Percentiles rank a stretch among this genome's conserved stretches.
Evolutionary conservation across 1,284 basidiomycete species (phyloP).

Genomic region (Heliocybe sulcata): DNA sequence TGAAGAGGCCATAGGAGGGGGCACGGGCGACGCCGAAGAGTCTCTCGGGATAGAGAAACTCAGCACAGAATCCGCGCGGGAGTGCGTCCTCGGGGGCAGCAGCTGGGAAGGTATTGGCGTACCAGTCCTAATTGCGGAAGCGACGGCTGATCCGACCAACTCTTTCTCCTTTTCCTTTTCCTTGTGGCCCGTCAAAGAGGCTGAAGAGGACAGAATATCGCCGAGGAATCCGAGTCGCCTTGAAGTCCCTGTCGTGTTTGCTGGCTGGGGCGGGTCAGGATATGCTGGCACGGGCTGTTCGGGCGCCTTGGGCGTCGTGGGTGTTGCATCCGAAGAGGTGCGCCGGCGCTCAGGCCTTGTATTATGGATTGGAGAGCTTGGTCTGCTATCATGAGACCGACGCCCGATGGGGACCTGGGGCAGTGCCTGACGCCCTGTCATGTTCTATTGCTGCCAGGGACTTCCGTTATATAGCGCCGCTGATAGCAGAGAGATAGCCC

Average conservation of each 20-base stretch:
- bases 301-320: background rate
- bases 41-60: background rate
- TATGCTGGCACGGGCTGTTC: background rate
- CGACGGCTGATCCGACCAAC: background rate
- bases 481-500: background rate
- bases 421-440: background rate
- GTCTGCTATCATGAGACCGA: background rate
- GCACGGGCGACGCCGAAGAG: background rate
- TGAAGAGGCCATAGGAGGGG: background rate
- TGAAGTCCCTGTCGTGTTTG: background rate
- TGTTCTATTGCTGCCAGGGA: background rate
- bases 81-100: background rate
- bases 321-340: background rate
- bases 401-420: background rate
- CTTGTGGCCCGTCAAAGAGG: conserved; percentile 5
- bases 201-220: conserved; percentile 22
- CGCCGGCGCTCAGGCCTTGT: background rate
- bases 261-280: background rate
- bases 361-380: background rate
- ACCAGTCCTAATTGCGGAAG: background rate
- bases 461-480: background rate
- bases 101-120: background rate
- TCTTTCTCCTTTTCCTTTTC: background rate
- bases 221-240: conserved; percentile 22
- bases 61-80: background rate